Evolutionary conservation across 306 rosid genomes (phyloP), one percentile per base, ranked within the genome.

Genomic region (Dalbergia cultrata): DNA sequence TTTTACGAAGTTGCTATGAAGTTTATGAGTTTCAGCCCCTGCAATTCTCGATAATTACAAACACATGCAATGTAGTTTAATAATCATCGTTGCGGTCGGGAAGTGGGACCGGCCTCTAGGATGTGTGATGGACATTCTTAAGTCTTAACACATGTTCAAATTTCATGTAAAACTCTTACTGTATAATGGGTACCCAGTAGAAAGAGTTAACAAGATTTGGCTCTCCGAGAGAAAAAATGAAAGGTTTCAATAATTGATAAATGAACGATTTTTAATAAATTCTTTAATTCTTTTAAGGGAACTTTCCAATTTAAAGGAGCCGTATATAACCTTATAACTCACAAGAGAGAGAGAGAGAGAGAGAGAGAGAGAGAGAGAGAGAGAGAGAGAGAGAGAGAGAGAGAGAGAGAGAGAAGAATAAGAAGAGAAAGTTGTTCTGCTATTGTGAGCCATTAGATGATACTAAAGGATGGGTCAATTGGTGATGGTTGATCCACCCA

Each of bases 61-160:
- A 69, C 58, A 67, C 44, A 21, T 45, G 18, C 14, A 58, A 58
- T 58, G 14, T n/a, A 67, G 62, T 16, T 63, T 74, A 69, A 85
- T 66, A 84, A 78, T 64, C 74, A 85, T 85, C 86, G 75, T 75
- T 69, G 65, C 68, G 79, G 93, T 86, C 89, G 90, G 88, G 87
- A 53, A 44, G 70, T 58, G 82, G 93, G 86, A 6, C 90, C 91
- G 84, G 7, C 74, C 10, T 1, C 9, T 13, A 44, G 80, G 87
- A 86, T 88, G 87, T 81, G 90, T 70, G 82, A 85, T 72, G 72
- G 85, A 57, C 87, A 86, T 89, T 82, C 83, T 72, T 37, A 84
- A 86, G 87, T 82, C 83, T 72, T 37, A 84, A 77, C 91, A 81
- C 94, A 56, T 69, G 90, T 87, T 61, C 54, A 61, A 73, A 14